Evolutionary conservation across 148 eudicot species (phyloP).

Genomic region (Nepenthes gracilis): DNA sequence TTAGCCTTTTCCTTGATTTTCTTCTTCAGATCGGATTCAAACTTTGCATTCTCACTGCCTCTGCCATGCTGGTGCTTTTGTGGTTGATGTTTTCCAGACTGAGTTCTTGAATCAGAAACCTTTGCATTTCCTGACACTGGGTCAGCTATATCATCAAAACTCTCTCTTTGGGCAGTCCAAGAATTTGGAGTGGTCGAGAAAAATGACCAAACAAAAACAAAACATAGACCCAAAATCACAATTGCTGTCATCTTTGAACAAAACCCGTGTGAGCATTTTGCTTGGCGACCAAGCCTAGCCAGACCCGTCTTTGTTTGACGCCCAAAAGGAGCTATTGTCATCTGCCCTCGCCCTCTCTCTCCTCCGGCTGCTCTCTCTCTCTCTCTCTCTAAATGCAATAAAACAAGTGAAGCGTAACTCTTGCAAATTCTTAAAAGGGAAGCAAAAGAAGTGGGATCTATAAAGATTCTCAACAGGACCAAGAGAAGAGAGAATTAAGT

Average conservation of each 20-base stretch:
- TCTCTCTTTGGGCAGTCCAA: slow-evolving; percentile 55
- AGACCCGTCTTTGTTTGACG: slow-evolving; percentile 52
- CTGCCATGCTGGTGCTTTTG: slow-evolving; percentile 5
- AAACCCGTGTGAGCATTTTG: slow-evolving; percentile 63
- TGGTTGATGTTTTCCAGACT: slow-evolving; percentile 8
- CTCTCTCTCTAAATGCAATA: background rate
- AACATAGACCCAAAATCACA: slow-evolving; percentile 70
- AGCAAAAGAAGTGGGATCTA: too few species aligned
- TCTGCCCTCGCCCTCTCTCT: slow-evolving; percentile 7
- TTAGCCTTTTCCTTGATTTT: slow-evolving; percentile 10
- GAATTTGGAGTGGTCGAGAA: slow-evolving; percentile 62
- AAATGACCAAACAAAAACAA: slow-evolving; percentile 67
- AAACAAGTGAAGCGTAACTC: too few species aligned
- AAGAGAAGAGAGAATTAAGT: too few species aligned
- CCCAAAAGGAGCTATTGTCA: slow-evolving; percentile 57
- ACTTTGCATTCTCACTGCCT: slow-evolving; percentile 10
- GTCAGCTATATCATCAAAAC: slow-evolving; percentile 56
- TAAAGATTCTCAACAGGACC: too few species aligned
- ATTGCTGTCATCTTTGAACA: slow-evolving; percentile 59
- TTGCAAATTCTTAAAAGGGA: too few species aligned
- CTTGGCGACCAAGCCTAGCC: slow-evolving; percentile 41
- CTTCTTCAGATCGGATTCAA: slow-evolving; percentile 12
- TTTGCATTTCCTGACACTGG: slow-evolving; percentile 23
- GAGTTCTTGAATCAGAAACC: slow-evolving; percentile 7
- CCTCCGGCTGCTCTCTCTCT: background rate